Base-by-base conservation (phyloP, 805 yeast species). In the Kluyveromyces aestuarii region DNA sequence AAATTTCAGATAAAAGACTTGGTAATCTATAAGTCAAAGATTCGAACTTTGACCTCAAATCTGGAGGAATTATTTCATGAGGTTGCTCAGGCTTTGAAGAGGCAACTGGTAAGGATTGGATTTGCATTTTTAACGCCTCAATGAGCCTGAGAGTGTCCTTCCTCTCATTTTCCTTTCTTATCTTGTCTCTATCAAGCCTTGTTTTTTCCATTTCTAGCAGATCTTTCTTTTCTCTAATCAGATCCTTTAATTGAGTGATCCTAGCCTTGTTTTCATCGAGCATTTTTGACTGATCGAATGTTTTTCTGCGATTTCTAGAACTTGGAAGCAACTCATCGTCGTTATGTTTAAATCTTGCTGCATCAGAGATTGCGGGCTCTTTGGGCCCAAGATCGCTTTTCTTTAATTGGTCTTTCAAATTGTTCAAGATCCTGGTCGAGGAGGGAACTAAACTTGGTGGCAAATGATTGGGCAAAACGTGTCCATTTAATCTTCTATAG, bases 361-460 rank as follows among this genome's bases (percentile, higher is more conserved):
- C 62, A 59, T 63, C 58, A 14, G 46, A 54, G 40, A 50, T 60
- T 2, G 57, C 50, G 16, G 48, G 50, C 40, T 60, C 56, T 44
- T 52, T 51, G 16, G 50, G 50, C n/a, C 50, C 54, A 2, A 49
- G 52, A 6, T 46, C 46, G 37, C 47, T 46, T 10, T 47, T 50
- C 57, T 56, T 70, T 52, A 71, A 46, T 49, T 65, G 66, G 48
- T 81, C 76, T 66, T 90, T 91, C 64, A 89, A 79, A 46, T 80
- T 77, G 58, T 85, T 83, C 51, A 93, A 69, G 50, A 84, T 74
- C 58, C 81, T 80, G 37, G 84, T 77, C 8, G 95, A 84, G 2
- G 96, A 95, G 8, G 99, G 98, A 30, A 89, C 71, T 54, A 91
- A 76, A 61, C 89, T 95, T 2, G 95, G 88, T 2, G 98, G 98